A percentile compares a stretch with the other conserved stretches of the same genome.
phyloP scores from a whole-genome alignment of 164 flowering plant genomes.

The Amborella trichopoda region DNA sequence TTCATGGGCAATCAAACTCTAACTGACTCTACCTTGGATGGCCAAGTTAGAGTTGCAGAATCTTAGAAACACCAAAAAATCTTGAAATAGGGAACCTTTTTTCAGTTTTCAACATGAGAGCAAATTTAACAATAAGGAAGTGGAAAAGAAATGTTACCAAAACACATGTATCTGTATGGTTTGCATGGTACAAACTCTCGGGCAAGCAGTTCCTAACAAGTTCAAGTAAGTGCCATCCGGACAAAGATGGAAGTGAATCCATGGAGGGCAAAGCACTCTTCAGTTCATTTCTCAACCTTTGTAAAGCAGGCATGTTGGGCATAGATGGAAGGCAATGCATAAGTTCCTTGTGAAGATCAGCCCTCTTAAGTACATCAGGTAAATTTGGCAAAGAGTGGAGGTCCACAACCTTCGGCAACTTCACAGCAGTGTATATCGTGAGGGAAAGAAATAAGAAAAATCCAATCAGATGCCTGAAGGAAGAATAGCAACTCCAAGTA shows the following conservation, averaged over 20 bases:
- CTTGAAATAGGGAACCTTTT: no score
- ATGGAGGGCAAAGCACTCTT: constrained; percentile 41
- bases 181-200: constrained; percentile 47
- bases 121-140: not conserved
- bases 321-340: constrained; percentile 68
- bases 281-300: constrained; percentile 37
- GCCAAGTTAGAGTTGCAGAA: no score
- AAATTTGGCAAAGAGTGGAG: constrained; percentile 50
- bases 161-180: constrained; percentile 62
- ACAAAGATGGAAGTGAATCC: constrained; percentile 42
- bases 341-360: constrained; percentile 68
- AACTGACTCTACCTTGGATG: no score
- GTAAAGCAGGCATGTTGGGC: constrained; percentile 61
- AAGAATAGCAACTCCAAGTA: no score
- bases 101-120: no score
- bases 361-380: constrained; percentile 44
- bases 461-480: constrained; percentile 98
- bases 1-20: no score
- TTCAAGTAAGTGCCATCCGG: constrained; percentile 55
- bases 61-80: no score
- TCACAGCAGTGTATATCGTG: constrained; percentile 85
- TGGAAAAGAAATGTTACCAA: constrained; percentile 35
- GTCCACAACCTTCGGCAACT: constrained; percentile 71
- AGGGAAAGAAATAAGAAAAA: constrained; percentile 86
- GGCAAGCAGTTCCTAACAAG: constrained; percentile 76